Percentiles rank a stretch among this genome's conserved stretches.
Conservation (phyloP, 1,284 basidiomycete genomes). For the Phaffia rhodozyma region DNA sequence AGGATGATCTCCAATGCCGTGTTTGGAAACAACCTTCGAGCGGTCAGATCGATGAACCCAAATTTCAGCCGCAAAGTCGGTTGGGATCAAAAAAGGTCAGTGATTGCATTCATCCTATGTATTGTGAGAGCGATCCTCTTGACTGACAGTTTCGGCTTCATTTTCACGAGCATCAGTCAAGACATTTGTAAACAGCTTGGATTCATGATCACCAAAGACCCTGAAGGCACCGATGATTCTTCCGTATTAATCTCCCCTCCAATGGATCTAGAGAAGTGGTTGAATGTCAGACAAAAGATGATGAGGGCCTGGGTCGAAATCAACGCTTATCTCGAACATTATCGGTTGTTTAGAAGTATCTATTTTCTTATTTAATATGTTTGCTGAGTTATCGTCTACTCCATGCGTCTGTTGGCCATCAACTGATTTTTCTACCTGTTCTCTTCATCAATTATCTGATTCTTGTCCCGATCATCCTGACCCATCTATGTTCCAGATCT, state of each 20-base stretch:
- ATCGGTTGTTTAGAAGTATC: background rate
- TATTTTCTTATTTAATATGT: background rate
- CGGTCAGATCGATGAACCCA: conserved; percentile 1
- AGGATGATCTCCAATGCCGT: conserved; percentile 15
- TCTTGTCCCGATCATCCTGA: no score
- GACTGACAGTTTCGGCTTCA: background rate
- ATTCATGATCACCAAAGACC: background rate
- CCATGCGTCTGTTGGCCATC: no score
- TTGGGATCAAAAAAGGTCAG: conserved; percentile 10
- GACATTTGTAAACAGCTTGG: conserved; percentile 1
- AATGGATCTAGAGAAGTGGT: background rate
- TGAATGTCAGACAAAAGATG: background rate
- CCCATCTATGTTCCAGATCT: no score
- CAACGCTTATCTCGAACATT: background rate
- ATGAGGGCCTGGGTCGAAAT: conserved; percentile 14
- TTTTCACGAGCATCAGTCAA: background rate
- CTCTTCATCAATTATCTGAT: no score
- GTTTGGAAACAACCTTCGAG: conserved; percentile 1
- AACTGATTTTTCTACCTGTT: background rate
- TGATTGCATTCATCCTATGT: background rate
- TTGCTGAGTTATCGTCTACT: no score
- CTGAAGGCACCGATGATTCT: background rate
- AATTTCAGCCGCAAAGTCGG: conserved; percentile 3
- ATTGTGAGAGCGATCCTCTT: background rate
- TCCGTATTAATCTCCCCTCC: conserved; percentile 1